These are phyloP conservation scores for Poteriospumella lacustris DNA, from an alignment of 108 stramenopile genomes.

Conservation along the genomic window DNA sequence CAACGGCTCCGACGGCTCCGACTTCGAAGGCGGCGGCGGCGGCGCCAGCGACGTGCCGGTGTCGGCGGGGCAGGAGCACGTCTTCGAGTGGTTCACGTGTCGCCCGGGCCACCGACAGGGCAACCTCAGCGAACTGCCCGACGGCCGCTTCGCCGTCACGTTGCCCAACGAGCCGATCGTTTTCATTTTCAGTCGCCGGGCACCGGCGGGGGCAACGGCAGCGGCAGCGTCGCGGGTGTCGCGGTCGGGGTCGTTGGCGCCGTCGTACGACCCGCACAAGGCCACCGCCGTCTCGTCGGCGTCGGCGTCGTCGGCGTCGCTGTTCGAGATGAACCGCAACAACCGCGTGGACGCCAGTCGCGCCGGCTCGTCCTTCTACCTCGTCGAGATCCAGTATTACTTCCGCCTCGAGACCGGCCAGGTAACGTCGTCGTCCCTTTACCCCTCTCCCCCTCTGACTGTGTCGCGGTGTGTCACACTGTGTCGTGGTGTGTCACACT, in stretches of 20 bases:
- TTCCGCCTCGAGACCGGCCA: constrained; percentile 16
- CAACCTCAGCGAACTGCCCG: not conserved
- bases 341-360: not conserved
- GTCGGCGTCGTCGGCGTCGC: not conserved
- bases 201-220: not conserved
- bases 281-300: no score
- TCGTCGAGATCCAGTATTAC: constrained; percentile 24
- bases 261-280: no score
- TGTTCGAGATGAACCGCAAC: not conserved
- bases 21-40: no score
- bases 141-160: constrained; percentile 7
- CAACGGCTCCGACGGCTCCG: no score
- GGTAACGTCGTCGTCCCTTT: no score
- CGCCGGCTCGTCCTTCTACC: not conserved
- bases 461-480: no score
- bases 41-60: constrained; percentile 19
- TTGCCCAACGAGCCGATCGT: constrained; percentile 1
- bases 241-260: not conserved
- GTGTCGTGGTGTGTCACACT: no score
- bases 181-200: constrained; percentile 20
- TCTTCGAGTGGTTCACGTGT: constrained; percentile 14
- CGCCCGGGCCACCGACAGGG: constrained; percentile 5
- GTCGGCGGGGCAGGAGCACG: not conserved
- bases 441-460: no score
- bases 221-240: not conserved